Evolutionary conservation across 2,329 filamentous ascomycete genomes (phyloP).

Genomic region (Chrysoporthe austroafricana): DNA sequence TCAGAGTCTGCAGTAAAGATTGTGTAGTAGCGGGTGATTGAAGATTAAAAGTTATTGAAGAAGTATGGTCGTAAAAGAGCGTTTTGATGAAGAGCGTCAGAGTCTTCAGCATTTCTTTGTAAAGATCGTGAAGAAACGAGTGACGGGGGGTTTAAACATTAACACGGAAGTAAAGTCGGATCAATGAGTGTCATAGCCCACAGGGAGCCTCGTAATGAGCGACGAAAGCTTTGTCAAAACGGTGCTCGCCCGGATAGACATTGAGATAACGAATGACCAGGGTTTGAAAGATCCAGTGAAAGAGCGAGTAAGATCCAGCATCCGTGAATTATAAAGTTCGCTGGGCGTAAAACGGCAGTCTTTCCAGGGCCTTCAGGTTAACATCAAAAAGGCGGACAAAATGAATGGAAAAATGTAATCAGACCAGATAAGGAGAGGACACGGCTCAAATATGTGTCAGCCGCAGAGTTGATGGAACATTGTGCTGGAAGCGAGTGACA

Average conservation of each 20-base stretch:
- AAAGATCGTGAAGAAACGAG: constrained; percentile 5
- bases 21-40: not conserved
- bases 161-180: not conserved
- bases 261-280: not conserved
- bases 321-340: too few species aligned
- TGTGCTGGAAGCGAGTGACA: not conserved
- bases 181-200: not conserved
- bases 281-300: not conserved
- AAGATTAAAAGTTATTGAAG: not conserved
- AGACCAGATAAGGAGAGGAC: not conserved
- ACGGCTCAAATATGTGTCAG: not conserved
- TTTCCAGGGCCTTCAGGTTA: not conserved
- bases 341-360: not conserved
- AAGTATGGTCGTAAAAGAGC: not conserved
- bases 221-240: not conserved
- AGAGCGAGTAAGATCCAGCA: not conserved
- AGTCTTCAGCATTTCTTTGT: not conserved
- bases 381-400: too few species aligned
- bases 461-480: not conserved
- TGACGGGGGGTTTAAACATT: not conserved
- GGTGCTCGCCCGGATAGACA: not conserved
- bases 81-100: not conserved
- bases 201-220: not conserved
- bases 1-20: not conserved
- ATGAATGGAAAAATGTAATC: not conserved